phyloP scores from a whole-genome alignment of 164 flowering plant species.

The Stephania japonica region DNA sequence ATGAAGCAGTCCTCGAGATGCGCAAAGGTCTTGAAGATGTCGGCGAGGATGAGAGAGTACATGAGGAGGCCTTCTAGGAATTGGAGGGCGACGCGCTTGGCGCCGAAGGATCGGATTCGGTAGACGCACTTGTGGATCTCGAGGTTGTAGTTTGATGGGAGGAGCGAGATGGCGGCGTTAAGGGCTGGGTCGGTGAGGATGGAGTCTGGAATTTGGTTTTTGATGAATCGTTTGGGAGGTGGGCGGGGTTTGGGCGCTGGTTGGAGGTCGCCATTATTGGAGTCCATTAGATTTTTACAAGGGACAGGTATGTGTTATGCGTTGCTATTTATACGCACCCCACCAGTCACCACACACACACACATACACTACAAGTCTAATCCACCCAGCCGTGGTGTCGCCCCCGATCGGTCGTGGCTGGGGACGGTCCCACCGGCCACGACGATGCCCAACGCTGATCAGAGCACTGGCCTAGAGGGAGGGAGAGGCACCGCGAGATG shows the following conservation, averaged over 20 bases:
- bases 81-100: slow-evolving; percentile 86
- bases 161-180: slow-evolving; percentile 69
- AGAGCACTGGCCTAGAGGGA: no score
- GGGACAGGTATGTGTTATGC: no score
- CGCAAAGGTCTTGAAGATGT: slow-evolving; percentile 69
- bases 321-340: no score
- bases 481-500: no score
- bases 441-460: no score
- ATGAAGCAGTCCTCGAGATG: slow-evolving; percentile 55
- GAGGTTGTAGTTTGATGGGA: slow-evolving; percentile 84
- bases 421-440: no score
- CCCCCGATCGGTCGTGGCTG: no score
- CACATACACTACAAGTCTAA: no score
- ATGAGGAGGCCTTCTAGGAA: slow-evolving; percentile 95
- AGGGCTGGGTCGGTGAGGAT: slow-evolving; percentile 59
- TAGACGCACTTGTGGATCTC: slow-evolving; percentile 89
- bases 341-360: no score
- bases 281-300: slow-evolving; percentile 11
- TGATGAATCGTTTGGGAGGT: slow-evolving; percentile 72
- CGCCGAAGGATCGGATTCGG: slow-evolving; percentile 52
- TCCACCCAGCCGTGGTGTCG: no score
- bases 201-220: slow-evolving; percentile 78
- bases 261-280: slow-evolving; percentile 3
- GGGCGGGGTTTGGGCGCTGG: slow-evolving; percentile 20
- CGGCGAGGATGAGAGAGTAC: slow-evolving; percentile 78